Evolutionary conservation across 352 stramenopile genomes (phyloP), one percentile per base, ranked within the genome.

Genomic region (Phytophthora foliorum): DNA sequence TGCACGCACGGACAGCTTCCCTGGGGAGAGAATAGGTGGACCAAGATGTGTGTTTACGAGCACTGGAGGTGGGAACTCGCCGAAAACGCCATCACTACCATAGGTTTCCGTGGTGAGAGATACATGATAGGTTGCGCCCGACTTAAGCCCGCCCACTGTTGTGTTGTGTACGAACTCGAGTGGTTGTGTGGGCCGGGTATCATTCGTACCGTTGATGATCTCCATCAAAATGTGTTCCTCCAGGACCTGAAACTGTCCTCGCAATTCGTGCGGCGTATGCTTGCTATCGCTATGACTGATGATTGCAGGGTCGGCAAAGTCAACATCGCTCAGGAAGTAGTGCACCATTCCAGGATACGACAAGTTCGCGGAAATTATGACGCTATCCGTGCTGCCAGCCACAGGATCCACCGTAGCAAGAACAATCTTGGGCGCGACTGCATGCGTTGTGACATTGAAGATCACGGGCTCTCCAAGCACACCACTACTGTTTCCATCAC

Each of bases 101-200:
- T 71, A 64, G 0, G 86, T 93, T 63, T 95, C 86, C 0, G 88
- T 93, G 7, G 86, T 91, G 14, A 95, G 75, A 7, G 86, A 95
- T 17, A 92, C 68, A 38, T 93, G 86, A 51, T 95, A 95, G 5
- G 79, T 92, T 13, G 67, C 81, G 2, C 69, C 83, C 5, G 75
- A 65, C 19, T 67, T 72, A 9, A 95, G 72, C 5, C 65, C 63
- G 0, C 36, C 24, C 21, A 94, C 53, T 0, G 80, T 91, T n/a
- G 78, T 57, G 55, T 94, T 92, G 36, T 67, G 77, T 3, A 82
- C 66, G 24, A 87, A 95, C 34, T 90, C 73, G 3, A 79, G 36
- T 7, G 85, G 85, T 5, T 92, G 75, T 27, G 88, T 86, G 0
- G 82, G 79, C 5, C 77, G 69, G 1, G 79, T 89, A 34, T 93